phyloP scores from a whole-genome alignment of 495 filamentous ascomycete genomes.

The Glutinoglossum americanum region DNA sequence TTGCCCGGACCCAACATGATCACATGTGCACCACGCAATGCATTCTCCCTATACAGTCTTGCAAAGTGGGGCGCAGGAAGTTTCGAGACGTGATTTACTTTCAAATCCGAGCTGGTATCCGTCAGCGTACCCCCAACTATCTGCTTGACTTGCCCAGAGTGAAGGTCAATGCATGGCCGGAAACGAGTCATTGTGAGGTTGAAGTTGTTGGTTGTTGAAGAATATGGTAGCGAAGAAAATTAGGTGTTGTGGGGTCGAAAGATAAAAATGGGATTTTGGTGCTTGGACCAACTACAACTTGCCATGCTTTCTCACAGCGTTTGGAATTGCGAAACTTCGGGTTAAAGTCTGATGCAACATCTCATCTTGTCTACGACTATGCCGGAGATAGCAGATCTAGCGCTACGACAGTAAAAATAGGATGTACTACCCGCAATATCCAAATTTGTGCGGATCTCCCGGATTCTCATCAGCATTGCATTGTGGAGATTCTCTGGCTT shows the following conservation, averaged over 20 bases:
- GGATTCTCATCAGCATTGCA: too few relatives aligned
- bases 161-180: slow-evolving; percentile 89
- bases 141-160: slow-evolving; percentile 90
- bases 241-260: background rate
- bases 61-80: slow-evolving; percentile 66
- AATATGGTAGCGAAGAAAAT: background rate
- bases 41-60: slow-evolving; percentile 49
- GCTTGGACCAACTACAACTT: too few relatives aligned
- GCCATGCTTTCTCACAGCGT: too few relatives aligned
- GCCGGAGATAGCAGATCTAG: too few relatives aligned
- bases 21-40: slow-evolving; percentile 64
- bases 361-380: too few relatives aligned
- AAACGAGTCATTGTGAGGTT: slow-evolving; percentile 59
- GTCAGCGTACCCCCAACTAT: slow-evolving; percentile 88
- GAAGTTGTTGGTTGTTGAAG: background rate
- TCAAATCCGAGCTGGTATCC: slow-evolving; percentile 37
- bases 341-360: too few relatives aligned
- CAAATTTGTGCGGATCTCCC: background rate
- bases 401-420: background rate
- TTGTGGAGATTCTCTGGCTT: too few relatives aligned
- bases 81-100: slow-evolving; percentile 78
- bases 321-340: too few relatives aligned
- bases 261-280: too few relatives aligned
- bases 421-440: background rate
- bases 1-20: slow-evolving; percentile 90